Evolutionary conservation across 164 flowering plant species (phyloP).

Genomic region (Nymphaea colorata): DNA sequence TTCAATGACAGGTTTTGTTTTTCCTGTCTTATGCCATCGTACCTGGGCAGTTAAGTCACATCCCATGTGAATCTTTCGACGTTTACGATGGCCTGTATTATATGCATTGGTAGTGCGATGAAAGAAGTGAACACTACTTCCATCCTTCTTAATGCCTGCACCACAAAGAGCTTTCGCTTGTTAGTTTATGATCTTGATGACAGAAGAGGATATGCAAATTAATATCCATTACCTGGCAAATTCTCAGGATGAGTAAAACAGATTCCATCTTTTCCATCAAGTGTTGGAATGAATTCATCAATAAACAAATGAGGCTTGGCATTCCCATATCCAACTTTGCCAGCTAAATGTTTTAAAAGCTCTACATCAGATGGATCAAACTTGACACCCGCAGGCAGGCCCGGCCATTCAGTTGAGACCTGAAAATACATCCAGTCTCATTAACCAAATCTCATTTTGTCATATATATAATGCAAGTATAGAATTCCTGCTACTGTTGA

Average conservation of each 20-base stretch:
- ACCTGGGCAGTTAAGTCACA: slow-evolving; percentile 23
- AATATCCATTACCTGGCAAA: slow-evolving; percentile 64
- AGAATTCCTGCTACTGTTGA: too few species aligned
- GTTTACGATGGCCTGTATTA: slow-evolving; percentile 78
- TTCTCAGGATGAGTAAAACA: slow-evolving; percentile 84
- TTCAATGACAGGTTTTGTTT: slow-evolving; percentile 54
- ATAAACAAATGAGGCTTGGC: slow-evolving; percentile 54
- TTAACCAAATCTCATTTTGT: not conserved
- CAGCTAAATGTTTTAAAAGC: slow-evolving; percentile 66
- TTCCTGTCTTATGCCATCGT: slow-evolving; percentile 98
- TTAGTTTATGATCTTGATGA: not conserved
- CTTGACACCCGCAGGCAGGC: slow-evolving; percentile 82
- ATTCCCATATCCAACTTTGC: slow-evolving; percentile 51
- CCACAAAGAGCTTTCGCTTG: slow-evolving; percentile 5
- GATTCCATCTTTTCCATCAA: slow-evolving; percentile 60
- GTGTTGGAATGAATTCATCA: slow-evolving; percentile 83
- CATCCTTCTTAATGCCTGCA: slow-evolving; percentile 79
- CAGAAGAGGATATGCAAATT: not conserved
- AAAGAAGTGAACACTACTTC: slow-evolving; percentile 69
- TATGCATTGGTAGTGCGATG: slow-evolving; percentile 70
- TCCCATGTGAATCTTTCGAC: slow-evolving; percentile 50
- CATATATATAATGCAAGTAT: too few species aligned
- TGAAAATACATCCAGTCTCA: slow-evolving; percentile 10
- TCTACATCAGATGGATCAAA: slow-evolving; percentile 88
- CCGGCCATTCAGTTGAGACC: slow-evolving; percentile 81